These are phyloP conservation scores for Ophiocytium majus DNA, from an alignment of 352 stramenopile genomes.

Conservation along the genomic window DNA sequence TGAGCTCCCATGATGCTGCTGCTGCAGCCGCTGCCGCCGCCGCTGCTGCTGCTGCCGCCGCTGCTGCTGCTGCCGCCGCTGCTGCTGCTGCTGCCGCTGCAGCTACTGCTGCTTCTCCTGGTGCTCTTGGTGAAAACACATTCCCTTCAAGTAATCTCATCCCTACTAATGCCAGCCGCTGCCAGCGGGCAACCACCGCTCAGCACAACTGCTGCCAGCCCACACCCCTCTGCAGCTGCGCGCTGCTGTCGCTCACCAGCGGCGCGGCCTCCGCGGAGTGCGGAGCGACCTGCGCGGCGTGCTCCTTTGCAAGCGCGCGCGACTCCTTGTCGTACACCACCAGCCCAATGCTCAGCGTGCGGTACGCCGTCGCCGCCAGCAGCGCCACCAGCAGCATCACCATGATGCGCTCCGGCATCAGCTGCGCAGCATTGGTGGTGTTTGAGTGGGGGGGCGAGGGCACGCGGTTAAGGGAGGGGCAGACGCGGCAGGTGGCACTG, in stretches of 20 bases:
- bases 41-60: neutral
- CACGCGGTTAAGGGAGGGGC: no score
- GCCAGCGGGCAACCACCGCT: no score
- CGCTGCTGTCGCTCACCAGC: neutral
- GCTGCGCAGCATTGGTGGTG: conserved; percentile 18
- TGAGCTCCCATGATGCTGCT: no score
- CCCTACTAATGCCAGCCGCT: no score
- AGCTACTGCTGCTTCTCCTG: neutral
- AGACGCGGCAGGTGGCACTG: no score
- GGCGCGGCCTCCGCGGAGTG: neutral
- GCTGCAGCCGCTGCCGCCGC: neutral
- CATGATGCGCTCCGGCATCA: conserved; percentile 52
- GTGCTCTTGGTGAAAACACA: no score
- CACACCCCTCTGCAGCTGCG: no score
- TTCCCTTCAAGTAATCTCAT: no score
- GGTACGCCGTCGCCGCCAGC: conserved; percentile 39
- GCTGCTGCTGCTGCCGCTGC: neutral
- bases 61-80: neutral
- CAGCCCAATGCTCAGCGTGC: conserved; percentile 46
- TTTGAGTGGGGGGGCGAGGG: no score
- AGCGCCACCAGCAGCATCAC: conserved; percentile 45
- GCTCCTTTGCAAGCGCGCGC: neutral
- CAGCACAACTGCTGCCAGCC: no score
- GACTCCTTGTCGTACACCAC: conserved; percentile 55
- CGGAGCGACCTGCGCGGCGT: neutral